These are phyloP conservation scores for Brettanomyces bruxellensis DNA, from an alignment of 805 yeast genomes.

Conservation along the genomic window DNA sequence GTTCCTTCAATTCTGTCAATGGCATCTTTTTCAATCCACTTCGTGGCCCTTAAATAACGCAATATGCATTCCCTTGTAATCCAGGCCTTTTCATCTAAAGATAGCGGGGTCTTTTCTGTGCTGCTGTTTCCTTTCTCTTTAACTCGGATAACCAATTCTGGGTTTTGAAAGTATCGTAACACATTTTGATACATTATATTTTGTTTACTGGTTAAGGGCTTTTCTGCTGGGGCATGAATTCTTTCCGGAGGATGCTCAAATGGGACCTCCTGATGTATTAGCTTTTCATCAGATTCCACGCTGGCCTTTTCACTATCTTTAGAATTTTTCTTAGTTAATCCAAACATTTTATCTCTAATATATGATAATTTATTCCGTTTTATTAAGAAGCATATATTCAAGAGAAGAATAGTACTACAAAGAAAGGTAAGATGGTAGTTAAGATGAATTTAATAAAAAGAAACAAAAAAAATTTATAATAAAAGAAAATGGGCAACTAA, in stretches of 20 bases:
- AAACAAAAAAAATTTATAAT: not conserved
- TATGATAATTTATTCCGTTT: no score
- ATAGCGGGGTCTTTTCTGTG: conserved; percentile 28
- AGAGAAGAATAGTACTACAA: no score
- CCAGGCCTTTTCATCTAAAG: conserved; percentile 75
- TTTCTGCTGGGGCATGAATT: conserved; percentile 42
- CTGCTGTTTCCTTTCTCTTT: conserved; percentile 32
- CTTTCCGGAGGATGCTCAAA: conserved; percentile 45
- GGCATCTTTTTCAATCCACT: conserved; percentile 72
- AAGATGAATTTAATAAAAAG: not conserved
- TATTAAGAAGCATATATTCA: no score
- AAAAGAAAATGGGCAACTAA: no score
- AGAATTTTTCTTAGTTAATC: conserved; percentile 20
- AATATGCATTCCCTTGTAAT: conserved; percentile 83
- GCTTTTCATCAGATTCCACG: not conserved
- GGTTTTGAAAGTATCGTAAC: conserved; percentile 48
- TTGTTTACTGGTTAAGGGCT: conserved; percentile 44
- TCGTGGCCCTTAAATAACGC: conserved; percentile 88
- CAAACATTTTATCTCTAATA: conserved; percentile 10
- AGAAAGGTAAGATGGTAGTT: no score
- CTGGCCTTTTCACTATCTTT: conserved; percentile 2
- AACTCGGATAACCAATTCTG: conserved; percentile 40
- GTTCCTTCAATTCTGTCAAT: conserved; percentile 69
- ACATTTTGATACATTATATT: conserved; percentile 53
- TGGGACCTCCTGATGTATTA: conserved; percentile 33